phyloP scores from a whole-genome alignment of 1,139 yeast species.

The Sugiyamaella sp. region DNA sequence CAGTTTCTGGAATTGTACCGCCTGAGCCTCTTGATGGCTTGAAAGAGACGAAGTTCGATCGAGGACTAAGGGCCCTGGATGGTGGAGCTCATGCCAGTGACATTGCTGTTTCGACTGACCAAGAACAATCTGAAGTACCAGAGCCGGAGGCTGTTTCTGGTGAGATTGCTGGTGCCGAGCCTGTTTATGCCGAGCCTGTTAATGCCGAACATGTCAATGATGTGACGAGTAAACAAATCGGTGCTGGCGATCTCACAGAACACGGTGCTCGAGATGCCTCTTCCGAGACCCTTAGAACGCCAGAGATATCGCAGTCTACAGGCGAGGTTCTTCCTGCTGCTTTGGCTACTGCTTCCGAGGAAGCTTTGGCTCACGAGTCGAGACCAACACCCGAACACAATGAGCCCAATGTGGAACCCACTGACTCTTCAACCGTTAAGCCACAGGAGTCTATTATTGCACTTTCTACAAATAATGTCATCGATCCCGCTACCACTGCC shows the following conservation, averaged over 20 bases:
- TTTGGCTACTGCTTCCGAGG: neutral
- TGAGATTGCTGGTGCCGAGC: too few relatives aligned
- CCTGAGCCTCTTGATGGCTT: conserved; percentile 31
- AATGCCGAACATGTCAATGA: neutral
- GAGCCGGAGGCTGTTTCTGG: conserved; percentile 12
- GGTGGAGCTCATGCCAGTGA: conserved; percentile 12
- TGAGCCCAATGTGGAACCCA: too few relatives aligned
- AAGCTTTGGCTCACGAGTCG: neutral
- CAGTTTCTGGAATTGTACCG: conserved; percentile 40
- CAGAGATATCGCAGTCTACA: neutral
- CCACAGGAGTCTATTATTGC: conserved; percentile 7
- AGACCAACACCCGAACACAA: too few relatives aligned
- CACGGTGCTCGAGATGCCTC: neutral
- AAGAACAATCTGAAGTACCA: neutral
- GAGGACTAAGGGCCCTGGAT: conserved; percentile 13
- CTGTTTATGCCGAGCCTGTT: neutral
- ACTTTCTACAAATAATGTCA: neutral
- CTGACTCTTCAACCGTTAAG: neutral
- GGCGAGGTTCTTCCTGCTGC: neutral
- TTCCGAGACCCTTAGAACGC: neutral
- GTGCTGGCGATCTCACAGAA: too few relatives aligned
- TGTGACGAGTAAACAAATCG: neutral
- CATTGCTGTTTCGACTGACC: conserved; percentile 9
- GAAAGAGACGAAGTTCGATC: conserved; percentile 10
- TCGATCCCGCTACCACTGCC: neutral